Evolutionary conservation across 106 monocot genomes (phyloP), one percentile per base, ranked within the genome.

Genomic region (Agapanthus africanus): DNA sequence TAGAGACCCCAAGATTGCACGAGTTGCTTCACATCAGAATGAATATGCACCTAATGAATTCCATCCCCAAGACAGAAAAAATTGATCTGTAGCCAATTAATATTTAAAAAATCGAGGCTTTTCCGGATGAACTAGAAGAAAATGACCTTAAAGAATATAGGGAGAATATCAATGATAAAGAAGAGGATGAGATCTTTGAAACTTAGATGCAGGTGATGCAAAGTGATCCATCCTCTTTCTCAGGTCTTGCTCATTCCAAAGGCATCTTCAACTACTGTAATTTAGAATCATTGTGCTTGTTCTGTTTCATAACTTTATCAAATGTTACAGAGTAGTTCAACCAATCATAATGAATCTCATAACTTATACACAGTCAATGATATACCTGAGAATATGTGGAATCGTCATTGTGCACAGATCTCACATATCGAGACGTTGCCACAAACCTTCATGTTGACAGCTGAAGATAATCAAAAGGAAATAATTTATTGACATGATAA

Each of bases 1-100:
- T 54, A 54, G 54, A 69, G 31, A 34, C 54, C 37, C 52, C 26
- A 37, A 69, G 69, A 54, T 52, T 54, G 52, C 69, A 69, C 36
- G 69, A 69, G 23, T 54, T 69, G 37, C 52, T 69, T n/a, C 54
- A 69, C 22, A 37, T 69, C 25, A 52, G 69, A 14, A 51, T 69
- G 69, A 69, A 69, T 54, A 25, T 37, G 28, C 69, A 54, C 37
- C n/a, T n/a, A n/a, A n/a, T n/a, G n/a, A n/a, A n/a, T n/a, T n/a
- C n/a, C n/a, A n/a, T n/a, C n/a, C n/a, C n/a, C n/a, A n/a, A n/a
- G n/a, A n/a, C n/a, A n/a, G n/a, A n/a, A n/a, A n/a, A n/a, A n/a
- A n/a, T n/a, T n/a, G n/a, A n/a, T n/a, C n/a, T n/a, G n/a, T n/a
- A n/a, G n/a, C n/a, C n/a, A n/a, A n/a, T n/a, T n/a, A n/a, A n/a